phyloP scores from a whole-genome alignment of 768 basidiomycete genomes.

The Pleurotus pulmonarius region DNA sequence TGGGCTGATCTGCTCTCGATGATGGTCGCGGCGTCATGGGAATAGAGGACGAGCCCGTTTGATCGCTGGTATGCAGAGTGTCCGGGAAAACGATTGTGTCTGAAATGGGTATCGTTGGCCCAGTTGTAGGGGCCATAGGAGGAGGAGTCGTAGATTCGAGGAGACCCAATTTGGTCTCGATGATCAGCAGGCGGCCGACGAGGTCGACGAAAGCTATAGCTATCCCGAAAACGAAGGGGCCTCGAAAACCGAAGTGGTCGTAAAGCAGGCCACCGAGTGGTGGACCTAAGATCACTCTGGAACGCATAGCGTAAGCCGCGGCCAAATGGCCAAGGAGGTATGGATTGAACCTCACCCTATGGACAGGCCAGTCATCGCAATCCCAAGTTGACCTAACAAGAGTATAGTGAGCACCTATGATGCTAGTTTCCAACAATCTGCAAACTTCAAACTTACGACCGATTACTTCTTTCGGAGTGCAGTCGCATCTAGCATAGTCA shows the following conservation, averaged over 20 bases:
- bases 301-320: not conserved
- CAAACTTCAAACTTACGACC: slow-evolving; percentile 42
- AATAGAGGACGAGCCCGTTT: not conserved
- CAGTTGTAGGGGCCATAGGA: not conserved
- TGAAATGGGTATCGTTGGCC: not conserved
- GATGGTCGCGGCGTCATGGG: not conserved
- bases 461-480: slow-evolving; percentile 40
- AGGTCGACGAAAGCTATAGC: slow-evolving; percentile 45
- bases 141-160: slow-evolving; percentile 28
- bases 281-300: slow-evolving; percentile 49
- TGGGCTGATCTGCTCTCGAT: not conserved
- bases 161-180: slow-evolving; percentile 38
- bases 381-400: slow-evolving; percentile 49
- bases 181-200: slow-evolving; percentile 46
- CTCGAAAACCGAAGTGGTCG: slow-evolving; percentile 52
- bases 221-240: slow-evolving; percentile 55
- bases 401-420: not conserved
- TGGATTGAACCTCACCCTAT: slow-evolving; percentile 35
- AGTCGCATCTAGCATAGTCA: slow-evolving; percentile 46
- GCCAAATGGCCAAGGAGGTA: not conserved
- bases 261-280: slow-evolving; percentile 57
- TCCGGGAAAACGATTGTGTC: not conserved
- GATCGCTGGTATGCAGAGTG: not conserved
- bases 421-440: not conserved
- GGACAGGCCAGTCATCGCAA: slow-evolving; percentile 56